Evolutionary conservation across 2,329 filamentous ascomycete genomes (phyloP), one percentile per base, ranked within the genome.

Genomic region (Claviceps pazoutovae): DNA sequence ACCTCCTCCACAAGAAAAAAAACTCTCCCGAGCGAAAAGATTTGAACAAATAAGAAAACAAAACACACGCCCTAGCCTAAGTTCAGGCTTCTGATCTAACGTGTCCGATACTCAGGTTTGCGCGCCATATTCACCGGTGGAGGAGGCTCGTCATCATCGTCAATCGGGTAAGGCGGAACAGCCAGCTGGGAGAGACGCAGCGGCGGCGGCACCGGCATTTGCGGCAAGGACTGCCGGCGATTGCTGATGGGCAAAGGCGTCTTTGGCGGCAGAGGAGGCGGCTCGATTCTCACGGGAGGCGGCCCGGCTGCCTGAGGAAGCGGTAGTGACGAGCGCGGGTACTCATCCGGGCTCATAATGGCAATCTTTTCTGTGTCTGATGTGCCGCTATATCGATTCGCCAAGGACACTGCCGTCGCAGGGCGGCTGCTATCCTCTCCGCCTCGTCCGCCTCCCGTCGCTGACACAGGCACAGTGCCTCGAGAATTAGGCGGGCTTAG

Each of bases 91-190:
- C 9, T 13, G 30, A 8, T 14, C 39, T 52, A 54, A 21, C 21
- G 45, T 26, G 51, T 70, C 52, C 72, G 74, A 59, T 83, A 87
- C 48, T 86, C 83, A 1, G 91, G 91, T 66, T 96, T 96, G 58
- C 83, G 80, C 45, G 85, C 82, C 76, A 88, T 86, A 61, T 95
- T 94, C 7, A 94, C 88, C 6, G 79, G 74, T 3, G 91, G 91
- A 17, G 91, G 90, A 30, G 85, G 83, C 26, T 84, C 44, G 19
- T 46, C 86, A 60, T 94, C 85, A 45, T 80, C 84, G 43, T 82
- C 83, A 47, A 87, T 69, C 0, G 91, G 91, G 64, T 96, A 96
- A 1, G 89, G 89, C 37, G 87, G 75, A 8, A 71, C 65, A 1
- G 65, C 56, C 5, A 63, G 60, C 54, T 68, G 61, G 54, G 67